Base-by-base conservation (phyloP, 2,329 filamentous ascomycete genomes). In the Ascochyta clinopodiicola region DNA sequence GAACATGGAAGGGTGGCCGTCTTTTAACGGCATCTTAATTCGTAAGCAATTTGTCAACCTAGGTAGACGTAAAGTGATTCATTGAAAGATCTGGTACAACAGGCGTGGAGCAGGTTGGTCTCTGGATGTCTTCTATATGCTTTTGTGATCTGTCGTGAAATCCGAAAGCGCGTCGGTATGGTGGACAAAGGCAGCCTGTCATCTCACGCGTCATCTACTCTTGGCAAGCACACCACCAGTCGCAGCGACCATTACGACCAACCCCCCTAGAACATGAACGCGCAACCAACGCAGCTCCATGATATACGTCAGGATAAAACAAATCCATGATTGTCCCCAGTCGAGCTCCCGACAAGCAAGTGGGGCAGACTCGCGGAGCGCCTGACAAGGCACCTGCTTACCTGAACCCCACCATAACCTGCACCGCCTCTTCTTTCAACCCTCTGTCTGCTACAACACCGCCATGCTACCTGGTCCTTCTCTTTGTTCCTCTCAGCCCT, bases 381-480 rank as follows among this genome's bases (percentile, higher is more conserved):
- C 46, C 52, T 56, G 19, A 36, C 37, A 37, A 50, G 52, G 46
- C 52, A 12, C 12, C 38, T 44, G 52, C 40, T 38, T 17, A 50
- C 29, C 12, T 17, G 17, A n/a, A 37, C 42, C 52, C 46, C 52
- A 39, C 45, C 27, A 9, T 19, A 27, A 24, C 19, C 36, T 40
- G 42, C 52, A 46, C 52, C 43, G 52, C 52, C 52, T 36, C 36
- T 40, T 40, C 5, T 50, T 4, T 46, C 45, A 22, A 34, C 35
- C 46, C 32, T 32, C 25, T 43, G 24, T 21, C 24, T 35, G 19
- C 25, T 56, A 42, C 47, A 56, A 51, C 52, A 51, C 52, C 43
- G 37, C 32, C 31, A 22, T 38, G 31, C 15, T 24, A n/a, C 19
- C 46, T 10, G 19, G 32, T 25, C 5, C 19, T 43, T 36, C 42